A percentile compares a stretch with the other conserved stretches of the same genome.
phyloP scores from a whole-genome alignment of 257 asterid genomes.

The Echium plantagineum region DNA sequence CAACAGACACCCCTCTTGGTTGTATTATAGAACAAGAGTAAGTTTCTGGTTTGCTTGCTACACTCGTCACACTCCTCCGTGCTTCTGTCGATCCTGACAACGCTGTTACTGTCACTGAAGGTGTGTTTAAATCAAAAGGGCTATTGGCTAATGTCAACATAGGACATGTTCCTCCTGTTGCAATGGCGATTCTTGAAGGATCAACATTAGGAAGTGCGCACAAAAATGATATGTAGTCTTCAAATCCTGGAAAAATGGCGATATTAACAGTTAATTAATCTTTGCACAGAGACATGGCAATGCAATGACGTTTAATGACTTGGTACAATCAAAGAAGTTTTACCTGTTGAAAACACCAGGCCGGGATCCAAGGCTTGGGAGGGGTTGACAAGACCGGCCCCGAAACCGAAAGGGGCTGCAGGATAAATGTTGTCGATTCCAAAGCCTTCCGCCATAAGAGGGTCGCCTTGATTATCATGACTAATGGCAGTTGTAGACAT shows the following conservation, averaged over 20 bases:
- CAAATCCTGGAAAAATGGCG: constrained; percentile 38
- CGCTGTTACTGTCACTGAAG: constrained; percentile 68
- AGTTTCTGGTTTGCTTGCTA: constrained; percentile 49
- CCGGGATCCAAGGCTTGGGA: constrained; percentile 62
- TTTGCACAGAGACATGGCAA: no score
- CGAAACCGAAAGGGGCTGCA: constrained; percentile 81
- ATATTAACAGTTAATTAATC: no score
- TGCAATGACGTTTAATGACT: no score
- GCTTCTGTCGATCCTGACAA: constrained; percentile 45
- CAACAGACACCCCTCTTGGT: constrained; percentile 50
- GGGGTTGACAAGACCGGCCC: constrained; percentile 80
- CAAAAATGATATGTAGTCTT: constrained; percentile 58
- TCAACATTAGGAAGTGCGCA: constrained; percentile 71
- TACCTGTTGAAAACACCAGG: constrained; percentile 60
- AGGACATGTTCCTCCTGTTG: constrained; percentile 66
- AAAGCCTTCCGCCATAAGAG: constrained; percentile 74
- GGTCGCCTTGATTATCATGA: constrained; percentile 69
- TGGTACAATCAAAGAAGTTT: no score
- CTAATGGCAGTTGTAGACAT: constrained; percentile 76
- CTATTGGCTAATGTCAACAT: constrained; percentile 19
- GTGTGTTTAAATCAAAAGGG: constrained; percentile 68
- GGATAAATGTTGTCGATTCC: constrained; percentile 30
- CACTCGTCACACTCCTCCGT: constrained; percentile 45
- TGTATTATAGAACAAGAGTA: constrained; percentile 46
- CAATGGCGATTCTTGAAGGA: constrained; percentile 35